A percentile compares a stretch with the other conserved stretches of the same genome.
phyloP scores from a whole-genome alignment of 441 rosid species.

The Breynia disticha region DNA sequence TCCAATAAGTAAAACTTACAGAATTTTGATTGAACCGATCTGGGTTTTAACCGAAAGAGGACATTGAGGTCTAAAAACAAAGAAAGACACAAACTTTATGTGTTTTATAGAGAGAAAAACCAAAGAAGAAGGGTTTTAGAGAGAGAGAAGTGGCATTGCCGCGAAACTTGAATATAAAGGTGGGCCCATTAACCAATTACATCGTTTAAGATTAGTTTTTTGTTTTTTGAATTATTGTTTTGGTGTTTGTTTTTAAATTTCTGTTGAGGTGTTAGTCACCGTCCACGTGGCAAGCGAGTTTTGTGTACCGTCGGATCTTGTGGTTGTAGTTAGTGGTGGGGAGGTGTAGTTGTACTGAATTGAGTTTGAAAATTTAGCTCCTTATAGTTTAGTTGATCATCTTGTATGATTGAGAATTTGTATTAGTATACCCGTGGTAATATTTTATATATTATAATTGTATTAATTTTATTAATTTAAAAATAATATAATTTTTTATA shows the following conservation, averaged over 20 bases:
- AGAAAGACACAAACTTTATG: constrained; percentile 14
- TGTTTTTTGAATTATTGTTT: neutral
- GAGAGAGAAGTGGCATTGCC: constrained; percentile 51
- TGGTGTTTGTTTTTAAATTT: constrained; percentile 1
- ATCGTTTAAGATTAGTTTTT: constrained; percentile 12
- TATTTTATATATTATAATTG: too few species aligned
- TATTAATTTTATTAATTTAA: too few species aligned
- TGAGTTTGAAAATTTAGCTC: constrained; percentile 17
- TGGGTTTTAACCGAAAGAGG: constrained; percentile 16
- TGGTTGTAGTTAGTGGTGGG: neutral
- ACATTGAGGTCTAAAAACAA: constrained; percentile 13
- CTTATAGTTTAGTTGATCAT: too few species aligned
- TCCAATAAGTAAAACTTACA: constrained; percentile 46
- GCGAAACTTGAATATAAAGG: constrained; percentile 96
- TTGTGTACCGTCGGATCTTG: constrained; percentile 16
- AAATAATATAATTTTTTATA: too few species aligned
- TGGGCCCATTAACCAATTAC: constrained; percentile 28
- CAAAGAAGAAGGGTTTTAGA: constrained; percentile 10
- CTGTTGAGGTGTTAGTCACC: too few species aligned
- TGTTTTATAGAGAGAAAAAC: constrained; percentile 9
- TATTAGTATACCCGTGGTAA: too few species aligned
- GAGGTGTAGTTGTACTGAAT: constrained; percentile 5
- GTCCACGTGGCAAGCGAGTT: neutral
- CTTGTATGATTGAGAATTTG: too few species aligned
- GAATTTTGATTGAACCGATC: constrained; percentile 16